phyloP scores from a whole-genome alignment of 768 basidiomycete species.

The Kwoniella europaea region DNA sequence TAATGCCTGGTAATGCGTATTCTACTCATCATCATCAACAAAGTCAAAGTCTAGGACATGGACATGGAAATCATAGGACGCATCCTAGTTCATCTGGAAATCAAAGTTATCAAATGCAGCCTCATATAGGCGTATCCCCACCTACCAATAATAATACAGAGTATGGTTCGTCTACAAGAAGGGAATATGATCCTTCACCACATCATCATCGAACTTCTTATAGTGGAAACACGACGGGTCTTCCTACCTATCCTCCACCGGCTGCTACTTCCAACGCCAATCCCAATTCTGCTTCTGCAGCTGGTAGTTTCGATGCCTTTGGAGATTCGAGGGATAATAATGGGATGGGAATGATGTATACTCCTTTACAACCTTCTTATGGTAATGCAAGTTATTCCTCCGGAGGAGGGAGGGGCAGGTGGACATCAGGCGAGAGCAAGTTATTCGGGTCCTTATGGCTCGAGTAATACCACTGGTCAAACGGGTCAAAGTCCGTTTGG shows the following conservation, averaged over 20 bases:
- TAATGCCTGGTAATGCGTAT: slow-evolving; percentile 44
- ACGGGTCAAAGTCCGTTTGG: slow-evolving; percentile 32
- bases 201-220: slow-evolving; percentile 7
- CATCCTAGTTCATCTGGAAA: slow-evolving; percentile 19
- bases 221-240: slow-evolving; percentile 12
- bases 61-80: slow-evolving; percentile 20
- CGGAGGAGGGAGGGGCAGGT: neutral
- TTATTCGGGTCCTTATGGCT: slow-evolving; percentile 47
- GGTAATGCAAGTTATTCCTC: slow-evolving; percentile 1
- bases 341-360: slow-evolving; percentile 49
- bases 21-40: slow-evolving; percentile 11
- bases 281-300: slow-evolving; percentile 21
- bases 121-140: slow-evolving; percentile 41
- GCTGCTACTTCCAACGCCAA: slow-evolving; percentile 36
- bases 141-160: slow-evolving; percentile 17
- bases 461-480: neutral
- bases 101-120: slow-evolving; percentile 48
- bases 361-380: slow-evolving; percentile 43
- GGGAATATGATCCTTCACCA: slow-evolving; percentile 38
- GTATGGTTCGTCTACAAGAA: slow-evolving; percentile 10
- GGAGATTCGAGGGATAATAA: slow-evolving; percentile 30
- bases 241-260: slow-evolving; percentile 49
- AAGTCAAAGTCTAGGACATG: slow-evolving; percentile 19
- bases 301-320: slow-evolving; percentile 40
- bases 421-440: slow-evolving; percentile 45